Conservation (phyloP, 768 basidiomycete species). For the Tulasnella sp. region DNA sequence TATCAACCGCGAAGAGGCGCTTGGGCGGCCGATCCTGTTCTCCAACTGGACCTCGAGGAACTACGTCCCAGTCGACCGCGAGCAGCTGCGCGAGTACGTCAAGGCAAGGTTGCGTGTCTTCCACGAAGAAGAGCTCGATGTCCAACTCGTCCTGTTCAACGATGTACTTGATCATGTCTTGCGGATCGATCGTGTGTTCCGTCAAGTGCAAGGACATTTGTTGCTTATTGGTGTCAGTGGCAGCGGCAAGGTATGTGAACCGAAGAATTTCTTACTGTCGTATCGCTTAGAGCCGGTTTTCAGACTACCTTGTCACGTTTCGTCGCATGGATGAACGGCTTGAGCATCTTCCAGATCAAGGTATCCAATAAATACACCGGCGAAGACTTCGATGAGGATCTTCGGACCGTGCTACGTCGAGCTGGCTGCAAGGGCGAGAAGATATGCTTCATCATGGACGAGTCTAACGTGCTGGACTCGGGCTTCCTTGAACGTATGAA, state of each 20-base stretch:
- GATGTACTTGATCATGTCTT: slow-evolving; percentile 97
- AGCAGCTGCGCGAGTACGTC: slow-evolving; percentile 85
- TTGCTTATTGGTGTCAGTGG: slow-evolving; percentile 96
- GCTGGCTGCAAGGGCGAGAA: slow-evolving; percentile 98
- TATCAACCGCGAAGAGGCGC: slow-evolving; percentile 74
- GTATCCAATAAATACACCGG: slow-evolving; percentile 99
- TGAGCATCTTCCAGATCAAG: slow-evolving; percentile 99
- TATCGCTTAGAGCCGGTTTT: slow-evolving; percentile 1
- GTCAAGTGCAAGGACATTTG: slow-evolving; percentile 93
- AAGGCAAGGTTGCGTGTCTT: slow-evolving; percentile 96
- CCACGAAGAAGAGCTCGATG: slow-evolving; percentile 97
- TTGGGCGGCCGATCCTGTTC: slow-evolving; percentile 83
- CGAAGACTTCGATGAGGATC: slow-evolving; percentile 96
- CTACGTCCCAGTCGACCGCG: slow-evolving; percentile 91
- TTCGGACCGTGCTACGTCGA: slow-evolving; percentile 86
- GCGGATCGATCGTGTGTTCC: slow-evolving; percentile 96
- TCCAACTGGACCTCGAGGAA: slow-evolving; percentile 99
- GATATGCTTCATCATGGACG: slow-evolving; percentile 99
- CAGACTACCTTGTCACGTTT: slow-evolving; percentile 96
- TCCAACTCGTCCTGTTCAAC: slow-evolving; percentile 94
- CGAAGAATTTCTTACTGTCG: slow-evolving; percentile 17
- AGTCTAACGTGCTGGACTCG: slow-evolving; percentile 97
- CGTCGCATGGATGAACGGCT: slow-evolving; percentile 99
- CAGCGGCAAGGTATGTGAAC: slow-evolving; percentile 76
- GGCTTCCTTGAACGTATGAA: slow-evolving; percentile 99